Evolutionary conservation across 345 rosid species (phyloP).

Genomic region (Noccaea caerulescens): DNA sequence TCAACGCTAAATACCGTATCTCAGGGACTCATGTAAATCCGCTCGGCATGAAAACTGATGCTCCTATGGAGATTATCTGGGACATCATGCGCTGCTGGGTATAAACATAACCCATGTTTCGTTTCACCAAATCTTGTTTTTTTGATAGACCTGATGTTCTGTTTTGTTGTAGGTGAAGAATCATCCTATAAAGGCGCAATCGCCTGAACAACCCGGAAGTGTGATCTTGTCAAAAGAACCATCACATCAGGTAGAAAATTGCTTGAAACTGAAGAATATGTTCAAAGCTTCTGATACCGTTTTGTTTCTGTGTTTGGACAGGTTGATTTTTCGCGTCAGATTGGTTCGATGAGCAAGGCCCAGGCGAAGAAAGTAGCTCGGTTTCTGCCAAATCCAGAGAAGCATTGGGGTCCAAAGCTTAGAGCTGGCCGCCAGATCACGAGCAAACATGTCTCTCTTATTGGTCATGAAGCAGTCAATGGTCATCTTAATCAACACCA

Average conservation of each 20-base stretch:
- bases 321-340: constrained; percentile 90
- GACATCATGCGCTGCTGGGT: constrained; percentile 99
- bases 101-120: constrained; percentile 54
- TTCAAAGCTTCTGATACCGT: not conserved
- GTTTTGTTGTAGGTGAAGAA: constrained; percentile 63
- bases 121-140: constrained; percentile 62
- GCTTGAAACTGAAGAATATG: not conserved
- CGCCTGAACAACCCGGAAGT: constrained; percentile 81
- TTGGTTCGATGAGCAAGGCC: constrained; percentile 92
- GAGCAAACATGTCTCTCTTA: constrained; percentile 83
- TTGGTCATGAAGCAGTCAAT: constrained; percentile 81
- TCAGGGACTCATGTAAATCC: constrained; percentile 94
- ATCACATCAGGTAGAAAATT: constrained; percentile 71
- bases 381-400: constrained; percentile 93
- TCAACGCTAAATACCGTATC: constrained; percentile 81
- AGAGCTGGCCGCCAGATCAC: constrained; percentile 93
- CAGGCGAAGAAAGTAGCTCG: constrained; percentile 92
- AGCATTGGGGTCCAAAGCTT: constrained; percentile 96
- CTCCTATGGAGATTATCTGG: constrained; percentile 97
- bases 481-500: constrained; percentile 55
- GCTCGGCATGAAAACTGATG: constrained; percentile 88
- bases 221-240: constrained; percentile 78
- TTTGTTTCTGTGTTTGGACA: constrained; percentile 32
- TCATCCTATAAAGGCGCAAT: constrained; percentile 89
- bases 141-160: not conserved